Base-by-base conservation (phyloP, 352 stramenopile genomes). In the Pythium aquatile region DNA sequence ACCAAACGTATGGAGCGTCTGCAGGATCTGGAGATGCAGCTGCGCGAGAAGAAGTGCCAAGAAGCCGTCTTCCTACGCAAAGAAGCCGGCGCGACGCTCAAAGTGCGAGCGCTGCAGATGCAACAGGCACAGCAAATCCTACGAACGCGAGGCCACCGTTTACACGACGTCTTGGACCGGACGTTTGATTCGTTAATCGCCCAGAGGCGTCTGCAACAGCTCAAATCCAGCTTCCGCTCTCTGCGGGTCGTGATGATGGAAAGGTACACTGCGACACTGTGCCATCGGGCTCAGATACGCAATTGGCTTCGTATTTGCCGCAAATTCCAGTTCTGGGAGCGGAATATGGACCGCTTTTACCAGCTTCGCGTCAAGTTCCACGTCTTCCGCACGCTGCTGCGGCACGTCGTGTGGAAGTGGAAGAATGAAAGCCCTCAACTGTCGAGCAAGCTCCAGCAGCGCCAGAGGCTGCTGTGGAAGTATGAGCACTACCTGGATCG, bases 111-210 rank as follows among this genome's bases (percentile, higher is more conserved):
- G 24, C 14, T 71, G 42, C 61, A 52, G 42, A 69, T 61, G 61
- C 61, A 69, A 26, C 61, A 70, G 24, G 58, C 49, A 2, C 66
- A 70, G 51, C 61, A 79, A 58, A 67, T 79, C 24, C 48, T 79
- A 7, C 65, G 71, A n/a, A 74, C 64, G 8, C 68, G 72, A 29
- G 72, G 58, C 28, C 55, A 68, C 46, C 65, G 65, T 10, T n/a
- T 79, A 24, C 71, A 79, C 61, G 72, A 79, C 62, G 70, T 70
- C 2, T 33, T 79, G 17, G 68, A 74, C 32, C 68, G 72, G 4
- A 63, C 32, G 10, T 79, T 74, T 35, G 69, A 79, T 35, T 39
- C 61, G 1, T 28, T 79, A 14, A 60, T 64, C 40, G 65, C 30
- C 2, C 61, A 72, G n/a, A 17, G 63, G 55, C 61, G 51, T 6